A percentile compares a stretch with the other conserved stretches of the same genome.
These are phyloP conservation scores for Lyophyllum semitale DNA, from an alignment of 768 basidiomycete species.

Conservation along the genomic window DNA sequence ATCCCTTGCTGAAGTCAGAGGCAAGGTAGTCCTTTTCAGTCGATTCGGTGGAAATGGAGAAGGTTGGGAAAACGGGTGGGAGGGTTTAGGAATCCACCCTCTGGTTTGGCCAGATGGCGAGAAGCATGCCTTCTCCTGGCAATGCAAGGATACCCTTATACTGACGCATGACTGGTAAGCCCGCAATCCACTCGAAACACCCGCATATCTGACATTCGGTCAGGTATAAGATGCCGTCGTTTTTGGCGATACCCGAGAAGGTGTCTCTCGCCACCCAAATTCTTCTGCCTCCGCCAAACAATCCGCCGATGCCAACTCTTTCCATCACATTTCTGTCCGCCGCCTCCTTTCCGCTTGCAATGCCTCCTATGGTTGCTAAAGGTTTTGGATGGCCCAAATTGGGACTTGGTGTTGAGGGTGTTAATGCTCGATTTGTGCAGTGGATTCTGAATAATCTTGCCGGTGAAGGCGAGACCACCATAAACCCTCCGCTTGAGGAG, in stretches of 20 bases:
- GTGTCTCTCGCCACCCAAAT: conserved; percentile 54
- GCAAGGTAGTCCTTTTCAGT: conserved; percentile 83
- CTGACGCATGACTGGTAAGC: conserved; percentile 84
- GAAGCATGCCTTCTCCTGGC: conserved; percentile 77
- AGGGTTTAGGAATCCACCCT: conserved; percentile 87
- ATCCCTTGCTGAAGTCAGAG: conserved; percentile 78
- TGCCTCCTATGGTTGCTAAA: conserved; percentile 74
- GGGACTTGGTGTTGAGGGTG: conserved; percentile 83
- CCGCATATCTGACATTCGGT: background rate
- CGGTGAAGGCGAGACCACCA: conserved; percentile 10
- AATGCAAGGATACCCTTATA: conserved; percentile 67
- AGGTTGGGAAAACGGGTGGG: conserved; percentile 68
- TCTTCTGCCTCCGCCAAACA: conserved; percentile 42
- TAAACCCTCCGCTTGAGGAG: conserved; percentile 17
- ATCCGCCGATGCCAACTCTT: conserved; percentile 45
- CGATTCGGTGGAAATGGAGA: conserved; percentile 74
- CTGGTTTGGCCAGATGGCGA: conserved; percentile 81
- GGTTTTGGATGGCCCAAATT: conserved; percentile 83
- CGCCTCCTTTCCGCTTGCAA: conserved; percentile 75
- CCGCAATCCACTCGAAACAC: conserved; percentile 6
- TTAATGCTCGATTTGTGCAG: conserved; percentile 71
- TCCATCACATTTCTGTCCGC: conserved; percentile 85
- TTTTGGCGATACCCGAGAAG: conserved; percentile 86
- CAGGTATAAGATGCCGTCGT: conserved; percentile 82
- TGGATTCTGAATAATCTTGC: conserved; percentile 68